Base-by-base conservation (phyloP, 352 stramenopile species). In the Globisporangium canariense region DNA sequence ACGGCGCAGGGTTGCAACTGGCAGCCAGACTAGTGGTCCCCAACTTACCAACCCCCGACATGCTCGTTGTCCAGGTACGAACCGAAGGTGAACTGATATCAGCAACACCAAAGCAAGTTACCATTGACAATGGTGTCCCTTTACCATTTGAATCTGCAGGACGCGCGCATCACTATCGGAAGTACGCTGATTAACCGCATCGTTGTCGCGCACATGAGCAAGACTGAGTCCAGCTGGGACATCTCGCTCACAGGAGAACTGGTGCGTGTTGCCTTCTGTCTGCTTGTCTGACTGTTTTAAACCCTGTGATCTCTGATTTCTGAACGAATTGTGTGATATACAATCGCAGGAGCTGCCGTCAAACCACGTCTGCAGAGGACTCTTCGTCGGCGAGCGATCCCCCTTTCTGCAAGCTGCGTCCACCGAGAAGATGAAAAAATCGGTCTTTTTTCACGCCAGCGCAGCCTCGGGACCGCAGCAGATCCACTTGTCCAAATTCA, bases 401-500 rank as follows among this genome's bases (percentile, higher is more conserved):
- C 75, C 78, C 22, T 86, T 84, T 41, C 63, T 80, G n/a, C 68
- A 85, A 58, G 74, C 83, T 55, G 77, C 67, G n/a, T 85, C 77
- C 8, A 75, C 71, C 0, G 71, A 83, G 60, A 88, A 86, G 58
- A 60, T 59, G 41, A 80, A 82, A 66, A 69, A 68, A 30, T 62
- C 71, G 5, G 66, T 51, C 11, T 89, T 89, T 57, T 86, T 86
- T 53, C 69, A 78, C 47, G 74, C 72, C 14, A 62, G 60, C 51
- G 66, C 43, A 22, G 43, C 63, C 4, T 66, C 40, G 10, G 74
- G 75, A 10, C 66, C 67, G 2, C 73, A 84, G 58, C 66, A 65
- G 3, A 62, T 89, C 43, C 69, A 75, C 5, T 45, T 89, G 30
- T 81, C 72, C 60, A 81, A 73, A 47, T 85, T 81, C 52, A 87